Conservation (phyloP, 257 asterid species). For the Solanum neorickii region DNA sequence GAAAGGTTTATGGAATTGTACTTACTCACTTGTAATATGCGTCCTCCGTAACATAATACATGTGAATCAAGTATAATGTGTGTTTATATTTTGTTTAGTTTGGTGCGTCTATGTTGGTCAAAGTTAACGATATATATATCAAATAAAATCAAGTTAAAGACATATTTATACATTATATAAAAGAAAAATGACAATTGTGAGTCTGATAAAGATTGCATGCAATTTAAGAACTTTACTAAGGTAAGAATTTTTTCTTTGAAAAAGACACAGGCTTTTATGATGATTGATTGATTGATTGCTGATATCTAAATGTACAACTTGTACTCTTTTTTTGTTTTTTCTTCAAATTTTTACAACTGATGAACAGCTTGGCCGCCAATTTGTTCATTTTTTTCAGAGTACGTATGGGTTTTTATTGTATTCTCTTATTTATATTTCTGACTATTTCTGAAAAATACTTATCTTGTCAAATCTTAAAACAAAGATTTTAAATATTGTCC, state of each 20-base stretch:
- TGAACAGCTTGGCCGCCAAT: slow-evolving; percentile 82
- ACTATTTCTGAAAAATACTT: neutral
- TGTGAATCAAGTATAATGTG: neutral
- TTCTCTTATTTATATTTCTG: neutral
- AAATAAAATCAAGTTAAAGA: too few species aligned
- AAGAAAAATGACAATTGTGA: neutral
- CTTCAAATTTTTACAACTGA: slow-evolving; percentile 5
- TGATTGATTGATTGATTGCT: slow-evolving; percentile 50
- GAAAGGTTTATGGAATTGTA: neutral
- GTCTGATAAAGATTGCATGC: slow-evolving; percentile 14
- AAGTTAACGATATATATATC: too few species aligned
- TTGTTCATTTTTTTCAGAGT: slow-evolving; percentile 7
- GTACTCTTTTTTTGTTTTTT: neutral
- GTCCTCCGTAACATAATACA: too few species aligned
- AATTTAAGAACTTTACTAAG: slow-evolving; percentile 9
- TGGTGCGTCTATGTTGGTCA: neutral
- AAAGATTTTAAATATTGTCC: slow-evolving; percentile 3
- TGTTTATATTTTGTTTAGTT: neutral
- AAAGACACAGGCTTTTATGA: slow-evolving; percentile 12
- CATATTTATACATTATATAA: fast-evolving
- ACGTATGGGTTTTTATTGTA: neutral
- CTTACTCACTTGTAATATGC: neutral
- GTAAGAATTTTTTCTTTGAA: neutral
- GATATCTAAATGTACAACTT: slow-evolving; percentile 13
- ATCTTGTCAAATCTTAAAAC: neutral